Conservation (phyloP, 2,329 filamentous ascomycete genomes). For the Scleromitrula shiraiana region DNA sequence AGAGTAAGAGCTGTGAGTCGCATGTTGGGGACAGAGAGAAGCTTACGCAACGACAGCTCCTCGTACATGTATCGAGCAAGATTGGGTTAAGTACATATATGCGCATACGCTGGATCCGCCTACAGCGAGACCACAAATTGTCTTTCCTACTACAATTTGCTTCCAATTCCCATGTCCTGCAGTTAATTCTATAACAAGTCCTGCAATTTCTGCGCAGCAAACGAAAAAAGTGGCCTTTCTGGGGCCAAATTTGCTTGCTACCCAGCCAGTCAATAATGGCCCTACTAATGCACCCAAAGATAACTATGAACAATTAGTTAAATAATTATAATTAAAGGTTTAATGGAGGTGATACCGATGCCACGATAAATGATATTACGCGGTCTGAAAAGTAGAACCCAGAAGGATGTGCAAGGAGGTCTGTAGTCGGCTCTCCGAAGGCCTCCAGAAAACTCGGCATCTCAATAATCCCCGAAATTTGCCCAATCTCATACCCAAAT, state of each 20-base stretch:
- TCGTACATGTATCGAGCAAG: slow-evolving; percentile 52
- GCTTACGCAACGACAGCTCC: slow-evolving; percentile 50
- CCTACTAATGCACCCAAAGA: slow-evolving; percentile 72
- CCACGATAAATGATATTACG: no score
- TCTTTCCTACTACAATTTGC: slow-evolving; percentile 54
- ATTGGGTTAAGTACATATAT: slow-evolving; percentile 61
- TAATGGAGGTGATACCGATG: no score
- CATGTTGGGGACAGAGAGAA: not conserved
- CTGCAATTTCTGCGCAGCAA: no score
- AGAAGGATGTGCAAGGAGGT: slow-evolving; percentile 18
- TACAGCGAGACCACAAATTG: slow-evolving; percentile 59
- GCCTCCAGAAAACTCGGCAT: slow-evolving; percentile 49
- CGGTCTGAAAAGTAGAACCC: slow-evolving; percentile 42
- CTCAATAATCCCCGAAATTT: slow-evolving; percentile 49
- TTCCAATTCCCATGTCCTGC: no score
- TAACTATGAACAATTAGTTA: no score
- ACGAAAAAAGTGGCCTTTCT: no score
- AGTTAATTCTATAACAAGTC: no score
- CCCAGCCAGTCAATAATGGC: no score
- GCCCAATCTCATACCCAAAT: slow-evolving; percentile 30
- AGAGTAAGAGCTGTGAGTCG: no score
- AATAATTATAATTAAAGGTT: no score
- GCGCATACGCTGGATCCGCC: slow-evolving; percentile 59
- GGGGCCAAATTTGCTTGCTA: no score
- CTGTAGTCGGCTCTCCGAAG: slow-evolving; percentile 38